Conservation (phyloP, 768 basidiomycete genomes). For the Lentinula detonsa region DNA sequence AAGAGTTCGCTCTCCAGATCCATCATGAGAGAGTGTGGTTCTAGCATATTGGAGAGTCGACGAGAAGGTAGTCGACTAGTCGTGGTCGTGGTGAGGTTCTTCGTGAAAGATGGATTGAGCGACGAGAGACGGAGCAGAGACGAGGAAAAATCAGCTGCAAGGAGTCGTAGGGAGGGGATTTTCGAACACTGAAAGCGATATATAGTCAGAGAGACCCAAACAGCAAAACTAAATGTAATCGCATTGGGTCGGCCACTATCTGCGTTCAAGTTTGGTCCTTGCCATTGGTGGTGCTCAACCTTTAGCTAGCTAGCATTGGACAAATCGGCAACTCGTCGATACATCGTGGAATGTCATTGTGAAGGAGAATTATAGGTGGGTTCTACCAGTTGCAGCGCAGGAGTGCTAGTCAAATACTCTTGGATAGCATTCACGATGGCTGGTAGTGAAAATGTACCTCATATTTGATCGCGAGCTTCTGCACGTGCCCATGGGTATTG, state of each 20-base stretch:
- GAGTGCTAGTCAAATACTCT: too few relatives aligned
- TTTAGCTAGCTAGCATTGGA: too few relatives aligned
- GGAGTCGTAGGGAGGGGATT: conserved; percentile 15
- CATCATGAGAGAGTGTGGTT: conserved; percentile 17
- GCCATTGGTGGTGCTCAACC: too few relatives aligned
- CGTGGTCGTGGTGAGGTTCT: conserved; percentile 12
- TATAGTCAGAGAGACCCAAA: conserved; percentile 9
- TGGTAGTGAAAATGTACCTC: too few relatives aligned
- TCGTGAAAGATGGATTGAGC: conserved; percentile 6
- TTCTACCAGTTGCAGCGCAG: too few relatives aligned
- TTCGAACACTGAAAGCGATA: conserved; percentile 17
- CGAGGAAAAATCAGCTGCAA: conserved; percentile 12
- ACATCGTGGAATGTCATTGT: too few relatives aligned
- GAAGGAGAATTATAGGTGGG: too few relatives aligned
- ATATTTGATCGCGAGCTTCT: too few relatives aligned
- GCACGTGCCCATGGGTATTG: background rate
- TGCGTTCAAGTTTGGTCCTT: too few relatives aligned
- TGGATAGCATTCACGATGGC: too few relatives aligned
- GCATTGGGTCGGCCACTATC: too few relatives aligned
- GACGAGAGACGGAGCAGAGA: conserved; percentile 12
- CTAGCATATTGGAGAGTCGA: conserved; percentile 13
- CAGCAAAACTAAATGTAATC: background rate
- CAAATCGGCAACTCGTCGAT: too few relatives aligned
- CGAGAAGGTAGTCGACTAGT: conserved; percentile 15
- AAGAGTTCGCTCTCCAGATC: conserved; percentile 23